Conservation (phyloP, 2,329 filamentous ascomycete species). For the Lachnellula hyalina region DNA sequence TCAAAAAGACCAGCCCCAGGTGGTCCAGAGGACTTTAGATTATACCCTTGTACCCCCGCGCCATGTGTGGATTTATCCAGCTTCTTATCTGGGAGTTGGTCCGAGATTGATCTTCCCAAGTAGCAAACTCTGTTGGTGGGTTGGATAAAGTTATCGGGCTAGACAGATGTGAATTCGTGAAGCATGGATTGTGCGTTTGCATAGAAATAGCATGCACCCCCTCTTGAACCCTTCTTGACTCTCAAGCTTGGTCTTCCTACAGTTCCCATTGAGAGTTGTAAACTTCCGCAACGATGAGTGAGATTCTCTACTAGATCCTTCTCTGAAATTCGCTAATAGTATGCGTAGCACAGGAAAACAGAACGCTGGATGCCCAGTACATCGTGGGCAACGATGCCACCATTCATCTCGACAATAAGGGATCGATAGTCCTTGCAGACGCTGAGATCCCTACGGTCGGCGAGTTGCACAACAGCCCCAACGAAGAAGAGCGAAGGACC, state of each 20-base stretch:
- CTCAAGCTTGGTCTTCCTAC: background rate
- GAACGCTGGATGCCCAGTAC: constrained; percentile 8
- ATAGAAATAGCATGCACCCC: background rate
- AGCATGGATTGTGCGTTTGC: background rate
- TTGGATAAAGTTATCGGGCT: background rate
- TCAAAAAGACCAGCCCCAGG: background rate
- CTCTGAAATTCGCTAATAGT: background rate
- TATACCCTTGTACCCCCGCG: constrained; percentile 4
- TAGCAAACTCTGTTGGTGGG: background rate
- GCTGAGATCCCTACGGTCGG: background rate
- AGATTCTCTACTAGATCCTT: background rate
- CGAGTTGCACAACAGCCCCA: constrained; percentile 27
- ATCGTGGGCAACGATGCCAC: constrained; percentile 10
- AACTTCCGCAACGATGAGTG: constrained; percentile 4
- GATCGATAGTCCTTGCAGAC: constrained; percentile 6
- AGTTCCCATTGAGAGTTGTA: background rate
- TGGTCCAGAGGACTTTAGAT: background rate
- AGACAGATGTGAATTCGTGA: background rate
- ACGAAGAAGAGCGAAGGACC: constrained; percentile 55
- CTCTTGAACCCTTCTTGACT: background rate
- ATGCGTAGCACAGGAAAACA: constrained; percentile 10
- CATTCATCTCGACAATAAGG: constrained; percentile 10
- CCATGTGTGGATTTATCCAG: constrained; percentile 1
- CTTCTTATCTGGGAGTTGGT: constrained; percentile 5
- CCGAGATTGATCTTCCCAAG: constrained; percentile 8